phyloP scores from a whole-genome alignment of 1,139 yeast species.

The Nadsonia commutata region DNA sequence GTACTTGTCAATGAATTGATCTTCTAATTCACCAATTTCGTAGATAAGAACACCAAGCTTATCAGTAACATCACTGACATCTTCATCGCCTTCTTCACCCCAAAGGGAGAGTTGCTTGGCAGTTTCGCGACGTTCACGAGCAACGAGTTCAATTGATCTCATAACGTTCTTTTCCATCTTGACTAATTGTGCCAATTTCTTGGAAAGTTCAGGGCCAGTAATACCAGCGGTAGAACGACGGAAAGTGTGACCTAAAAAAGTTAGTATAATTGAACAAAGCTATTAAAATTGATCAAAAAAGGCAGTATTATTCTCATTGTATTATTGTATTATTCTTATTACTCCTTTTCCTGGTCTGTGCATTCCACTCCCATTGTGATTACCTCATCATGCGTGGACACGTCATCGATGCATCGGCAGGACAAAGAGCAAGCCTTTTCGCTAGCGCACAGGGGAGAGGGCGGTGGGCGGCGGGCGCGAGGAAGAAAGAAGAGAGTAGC shows the following conservation, averaged over 20 bases:
- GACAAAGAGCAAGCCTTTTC: too few species aligned
- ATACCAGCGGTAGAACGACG: conserved; percentile 86
- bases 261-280: neutral
- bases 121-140: conserved; percentile 90
- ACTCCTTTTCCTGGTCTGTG: too few species aligned
- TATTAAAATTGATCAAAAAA: too few species aligned
- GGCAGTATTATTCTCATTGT: too few species aligned
- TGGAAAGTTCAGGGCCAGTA: conserved; percentile 86
- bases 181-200: conserved; percentile 78
- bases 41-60: conserved; percentile 89
- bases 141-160: conserved; percentile 86
- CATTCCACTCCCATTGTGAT: too few species aligned
- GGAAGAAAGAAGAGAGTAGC: too few species aligned
- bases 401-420: too few species aligned
- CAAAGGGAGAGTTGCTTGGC: conserved; percentile 91
- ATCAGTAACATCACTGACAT: conserved; percentile 92
- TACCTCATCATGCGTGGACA: too few species aligned
- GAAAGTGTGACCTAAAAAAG: conserved; percentile 34
- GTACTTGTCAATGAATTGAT: conserved; percentile 92
- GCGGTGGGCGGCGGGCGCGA: too few species aligned
- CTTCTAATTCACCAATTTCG: conserved; percentile 96
- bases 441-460: too few species aligned
- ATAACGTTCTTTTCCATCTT: conserved; percentile 94
- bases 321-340: too few species aligned
- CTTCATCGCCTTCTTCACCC: conserved; percentile 98